Evolutionary conservation across 768 basidiomycete species (phyloP), one percentile per base, ranked within the genome.

Genomic region (Suillus alpinus): DNA sequence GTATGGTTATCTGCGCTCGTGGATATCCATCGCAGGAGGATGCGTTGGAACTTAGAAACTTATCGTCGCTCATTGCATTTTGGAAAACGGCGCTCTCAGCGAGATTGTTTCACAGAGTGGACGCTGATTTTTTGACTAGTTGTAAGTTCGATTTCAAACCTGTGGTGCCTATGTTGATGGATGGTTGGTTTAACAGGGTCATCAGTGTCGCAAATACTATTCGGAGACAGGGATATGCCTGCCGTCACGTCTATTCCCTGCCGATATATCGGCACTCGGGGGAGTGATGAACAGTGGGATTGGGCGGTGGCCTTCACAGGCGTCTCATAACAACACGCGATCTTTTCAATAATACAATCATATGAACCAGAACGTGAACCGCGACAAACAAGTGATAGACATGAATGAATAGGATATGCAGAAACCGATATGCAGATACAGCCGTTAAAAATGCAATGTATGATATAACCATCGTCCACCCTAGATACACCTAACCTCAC

Each of bases 1-100:
- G 77, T 59, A 73, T 77, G 6, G 66, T 84, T 41, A 62, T 87
- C 57, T 86, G 78, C 62, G 65, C 78, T 34, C 80, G 76, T 59
- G 73, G 73, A 39, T 23, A 39, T 39, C 53, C 26, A 29, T 55
- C 51, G 51, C 57, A n/a, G 26, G 31, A 50, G 41, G 57, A 46
- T 20, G 50, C 7, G 14, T n/a, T 55, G 3, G 37, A 55, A 39
- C 53, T 55, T 18, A 16, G 6, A 55, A 39, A 39, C 3, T 6
- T 55, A 29, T 16, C 53, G 18, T 55, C 10, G 16, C 53, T 55
- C 37, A 7, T 10, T 39, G 37, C 37, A 39, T 55, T 55, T 10
- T 39, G 53, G 53, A 23, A 26, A 18, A 55, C 2, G 18, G 53
- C 53, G 4, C 53, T 55, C 16, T 39, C 53, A 18, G 53, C 53